Base-by-base conservation (phyloP, 139 green algal species). In the Chlorella sp. region DNA sequence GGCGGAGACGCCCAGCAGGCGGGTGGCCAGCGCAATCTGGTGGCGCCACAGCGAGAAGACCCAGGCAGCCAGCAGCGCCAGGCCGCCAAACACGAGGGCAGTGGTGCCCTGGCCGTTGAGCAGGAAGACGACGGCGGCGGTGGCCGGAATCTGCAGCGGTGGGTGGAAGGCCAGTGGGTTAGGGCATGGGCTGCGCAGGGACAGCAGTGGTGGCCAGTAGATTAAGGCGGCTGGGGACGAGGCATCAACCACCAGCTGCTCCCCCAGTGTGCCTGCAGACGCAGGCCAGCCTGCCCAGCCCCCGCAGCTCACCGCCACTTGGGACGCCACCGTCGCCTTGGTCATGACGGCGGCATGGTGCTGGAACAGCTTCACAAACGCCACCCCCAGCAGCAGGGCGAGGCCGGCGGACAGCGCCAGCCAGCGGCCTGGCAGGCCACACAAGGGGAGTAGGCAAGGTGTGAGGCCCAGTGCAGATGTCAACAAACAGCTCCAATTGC, bases 41-140 rank as follows among this genome's bases (percentile, higher is more conserved):
- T 86, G 58, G 19, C 91, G 83, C 91, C 90, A 94, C 48, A 91
- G 40, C 36, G 83, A 93, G 75, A 94, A 95, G 46, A 89, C 84
- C 24, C 88, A 75, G 11, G 84, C 85, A 1, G 84, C 56, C 11
- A 92, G 73, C 13, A 51, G 73, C 0, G 86, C 75, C 41, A 93
- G 22, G 5, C 67, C 73, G 26, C 85, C 40, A 14, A 86, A 43
- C 24, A 89, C 72, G 26, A 91, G 36, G 3, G 62, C 75, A 1
- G 43, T 40, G 1, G 62, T 72, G 38, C 74, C 40, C 43, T 83
- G 67, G 30, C 88, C 88, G 48, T 54, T 44, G 13, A 76, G 9
- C 28, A 93, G 70, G 26, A 84, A 56, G 0, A 20, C 36, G 8
- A 73, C 43, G 24, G 41, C 64, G n/a, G 76, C 28, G n/a, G 8